Evolutionary conservation across 495 filamentous ascomycete species (phyloP), one percentile per base, ranked within the genome.

Genomic region (Podospora pseudocomata): DNA sequence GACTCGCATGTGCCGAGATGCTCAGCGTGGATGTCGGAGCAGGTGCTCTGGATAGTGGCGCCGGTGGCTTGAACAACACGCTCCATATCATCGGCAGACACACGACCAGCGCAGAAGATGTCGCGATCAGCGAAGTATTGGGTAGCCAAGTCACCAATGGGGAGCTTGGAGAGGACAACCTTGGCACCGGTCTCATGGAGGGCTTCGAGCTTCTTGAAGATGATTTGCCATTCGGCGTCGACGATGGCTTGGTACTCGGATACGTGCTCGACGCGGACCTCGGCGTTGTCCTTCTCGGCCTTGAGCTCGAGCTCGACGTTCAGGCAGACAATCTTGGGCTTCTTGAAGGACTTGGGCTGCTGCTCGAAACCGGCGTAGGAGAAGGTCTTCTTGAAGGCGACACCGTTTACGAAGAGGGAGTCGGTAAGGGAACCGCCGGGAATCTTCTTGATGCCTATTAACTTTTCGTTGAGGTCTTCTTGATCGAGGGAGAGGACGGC

Each of bases 371-470:
- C 95, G 73, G 95, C 95, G 77, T 99, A 99, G 54, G 95, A 93
- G 82, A 99, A 99, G 15, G 95, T 99, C 85, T 99, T 99, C 86
- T 99, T 99, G 85, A 99, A 99, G 49, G 95, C 94, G 59, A 99
- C 95, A 76, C 95, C 95, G 78, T 99, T 94, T 72, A 99, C 90
- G 82, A 97, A 99, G 44, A 97, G 87, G 9, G 94, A 97, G 77
- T 99, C 95, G 76, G 97, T 94, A 20, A 99, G 87, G 60, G 93
- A 96, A 81, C 95, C 95, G 77, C 95, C 95, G 62, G 94, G 94
- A 68, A 98, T 91, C 81, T 97, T 97, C 84, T 99, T 99, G 77
- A 97, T 87, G 72, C 95, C 95, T 73, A 99, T 98, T 78, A 98
- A 88, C 77, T 93, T 97, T 77, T 97, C 95, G 82, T 97, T 97